Evolutionary conservation across 1,284 basidiomycete genomes (phyloP), one percentile per base, ranked within the genome.

Genomic region (Cryptococcus sp.): DNA sequence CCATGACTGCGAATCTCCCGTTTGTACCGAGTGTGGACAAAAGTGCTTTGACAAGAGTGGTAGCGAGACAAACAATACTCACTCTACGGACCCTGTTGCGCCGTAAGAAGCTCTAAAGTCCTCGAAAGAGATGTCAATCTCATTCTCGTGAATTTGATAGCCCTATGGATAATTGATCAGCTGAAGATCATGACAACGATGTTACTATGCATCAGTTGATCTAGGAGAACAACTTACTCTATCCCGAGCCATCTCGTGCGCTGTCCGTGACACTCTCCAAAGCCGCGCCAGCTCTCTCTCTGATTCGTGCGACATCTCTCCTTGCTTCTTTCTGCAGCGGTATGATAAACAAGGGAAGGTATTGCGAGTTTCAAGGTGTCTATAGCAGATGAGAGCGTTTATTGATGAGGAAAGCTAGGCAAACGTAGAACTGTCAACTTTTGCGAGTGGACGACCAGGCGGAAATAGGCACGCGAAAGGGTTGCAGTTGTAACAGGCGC

Each of bases 181-280:
- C 37, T n/a, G 25, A 8, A n/a, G 23, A 6, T 39, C 45, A 43
- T n/a, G n/a, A n/a, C n/a, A n/a, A n/a, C n/a, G n/a, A n/a, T n/a
- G 34, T n/a, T 19, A 17, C 26, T 6, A 48, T 11, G n/a, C 20
- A 23, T 41, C 13, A 22, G 40, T n/a, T 26, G 20, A n/a, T 38
- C 48, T 17, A 37, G 20, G 23, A 26, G 5, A 39, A 67, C 47
- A 13, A 67, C 79, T 55, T 25, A 81, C 81, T 58, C 94, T 85
- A 78, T 99, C 96, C 73, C 88, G 86, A 59, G 95, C 91, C 57
- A 99, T 87, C 80, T 99, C 96, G 78, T 98, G 93, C 53, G 97
- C 90, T 44, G 96, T 99, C 70, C 91, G 83, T 79, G 94, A 94
- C 63, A 99, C 93, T 73, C 94, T 89, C 92, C 93, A 98, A 69